Conservation (phyloP, 257 asterid genomes). For the Solanum neorickii region DNA sequence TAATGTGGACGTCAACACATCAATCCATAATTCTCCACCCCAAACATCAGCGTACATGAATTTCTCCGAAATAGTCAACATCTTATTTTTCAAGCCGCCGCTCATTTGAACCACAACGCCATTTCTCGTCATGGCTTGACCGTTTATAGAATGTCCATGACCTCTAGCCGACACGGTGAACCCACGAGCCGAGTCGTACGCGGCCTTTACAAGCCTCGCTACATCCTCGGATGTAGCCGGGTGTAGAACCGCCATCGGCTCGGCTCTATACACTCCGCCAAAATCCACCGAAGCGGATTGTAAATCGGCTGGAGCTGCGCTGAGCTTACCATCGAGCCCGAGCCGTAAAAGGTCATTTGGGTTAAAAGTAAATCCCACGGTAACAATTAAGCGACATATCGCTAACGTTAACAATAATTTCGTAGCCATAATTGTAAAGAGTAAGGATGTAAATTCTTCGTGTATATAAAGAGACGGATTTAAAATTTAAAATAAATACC, state of each 20-base stretch:
- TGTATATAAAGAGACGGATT: neutral
- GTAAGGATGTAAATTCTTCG: neutral
- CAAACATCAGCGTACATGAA: conserved; percentile 60
- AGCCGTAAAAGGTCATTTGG: conserved; percentile 33
- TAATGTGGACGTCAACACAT: conserved; percentile 48
- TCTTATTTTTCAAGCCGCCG: conserved; percentile 1
- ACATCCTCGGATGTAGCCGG: conserved; percentile 54
- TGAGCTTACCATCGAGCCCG: conserved; percentile 32
- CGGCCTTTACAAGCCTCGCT: conserved; percentile 37
- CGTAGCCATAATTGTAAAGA: conserved; percentile 20
- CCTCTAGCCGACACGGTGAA: conserved; percentile 66
- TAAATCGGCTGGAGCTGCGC: conserved; percentile 36
- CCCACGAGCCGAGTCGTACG: conserved; percentile 46
- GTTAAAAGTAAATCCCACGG: conserved; percentile 56
- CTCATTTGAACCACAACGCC: conserved; percentile 65
- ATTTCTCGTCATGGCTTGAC: conserved; percentile 46
- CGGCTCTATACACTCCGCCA: conserved; percentile 27
- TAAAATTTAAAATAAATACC: neutral
- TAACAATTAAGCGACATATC: conserved; percentile 40
- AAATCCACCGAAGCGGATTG: conserved; percentile 41
- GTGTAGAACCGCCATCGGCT: conserved; percentile 53
- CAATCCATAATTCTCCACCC: conserved; percentile 84
- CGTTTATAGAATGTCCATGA: conserved; percentile 77
- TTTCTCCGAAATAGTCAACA: conserved; percentile 31
- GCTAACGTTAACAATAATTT: conserved; percentile 39